Evolutionary conservation across 2,329 filamentous ascomycete species (phyloP).

Genomic region (Phialocephala subalpina): DNA sequence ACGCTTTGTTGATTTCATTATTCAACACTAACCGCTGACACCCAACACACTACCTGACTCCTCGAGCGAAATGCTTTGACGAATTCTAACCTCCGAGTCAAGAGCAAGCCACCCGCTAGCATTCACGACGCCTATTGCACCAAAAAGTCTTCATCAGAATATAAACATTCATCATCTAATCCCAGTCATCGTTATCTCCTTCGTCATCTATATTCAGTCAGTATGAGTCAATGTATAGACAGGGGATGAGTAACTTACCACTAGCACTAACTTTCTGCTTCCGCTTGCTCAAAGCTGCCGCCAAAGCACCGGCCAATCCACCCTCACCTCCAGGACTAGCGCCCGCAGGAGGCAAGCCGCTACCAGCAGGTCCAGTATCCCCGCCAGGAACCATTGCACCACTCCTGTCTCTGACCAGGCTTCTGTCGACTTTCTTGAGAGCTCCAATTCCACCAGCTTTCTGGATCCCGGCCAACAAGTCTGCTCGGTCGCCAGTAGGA

Average conservation of each 20-base stretch:
- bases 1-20: too few relatives aligned
- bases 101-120: constrained; percentile 15
- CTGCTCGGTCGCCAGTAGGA: constrained; percentile 59
- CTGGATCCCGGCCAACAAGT: constrained; percentile 76
- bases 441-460: constrained; percentile 71
- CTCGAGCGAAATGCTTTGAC: constrained; percentile 21
- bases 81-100: constrained; percentile 19
- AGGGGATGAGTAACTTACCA: constrained; percentile 69
- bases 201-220: constrained; percentile 71
- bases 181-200: constrained; percentile 80
- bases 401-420: constrained; percentile 76
- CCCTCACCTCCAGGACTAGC: constrained; percentile 61
- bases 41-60: neutral
- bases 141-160: constrained; percentile 3
- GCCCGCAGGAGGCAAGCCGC: constrained; percentile 60
- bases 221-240: constrained; percentile 2
- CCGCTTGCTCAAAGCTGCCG: constrained; percentile 78
- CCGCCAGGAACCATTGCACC: constrained; percentile 65
- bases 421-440: constrained; percentile 78
- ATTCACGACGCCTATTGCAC: constrained; percentile 22
- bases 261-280: constrained; percentile 95
- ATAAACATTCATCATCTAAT: constrained; percentile 33
- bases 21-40: constrained; percentile 29
- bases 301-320: constrained; percentile 83
- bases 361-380: constrained; percentile 59